Base-by-base conservation (phyloP, 2,329 filamentous ascomycete species). In the Pseudocercospora fuligena region DNA sequence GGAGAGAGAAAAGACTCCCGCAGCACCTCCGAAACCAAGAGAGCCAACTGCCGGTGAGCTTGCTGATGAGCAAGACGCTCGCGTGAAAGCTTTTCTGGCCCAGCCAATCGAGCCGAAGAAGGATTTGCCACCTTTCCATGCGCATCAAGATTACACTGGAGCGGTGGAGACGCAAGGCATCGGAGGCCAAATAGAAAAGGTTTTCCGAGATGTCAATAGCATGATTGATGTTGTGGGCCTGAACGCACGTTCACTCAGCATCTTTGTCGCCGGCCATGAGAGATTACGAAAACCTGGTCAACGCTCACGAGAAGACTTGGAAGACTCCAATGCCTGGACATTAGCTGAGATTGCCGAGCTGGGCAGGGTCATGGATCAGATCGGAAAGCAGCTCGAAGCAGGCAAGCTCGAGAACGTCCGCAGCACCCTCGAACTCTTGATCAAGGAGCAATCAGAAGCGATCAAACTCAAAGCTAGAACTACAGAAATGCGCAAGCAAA, bases 161-260 rank as follows among this genome's bases (percentile, higher is more conserved):
- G 75, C 75, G 3, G 72, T 76, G 6, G 77, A 73, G 25, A 83
- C 80, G 67, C 73, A 77, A 33, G 83, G 82, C 65, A 67, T 81
- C 63, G 77, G 80, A 29, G 82, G 80, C 27, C 79, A 84, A 71
- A 83, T 86, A 64, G 82, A 86, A 73, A 80, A 80, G 60, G 75
- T 85, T 60, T 95, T 92, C 77, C 87, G 90, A 53, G 92, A 94
- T 73, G 92, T 94, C 76, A 94, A 95, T 78, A 92, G 92, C 12
- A 99, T 98, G 95, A 89, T 99, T 51, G 93, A 97, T 73, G 94
- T 92, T 0, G 82, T 98, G 47, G 94, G 94, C 9, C 86, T 97
- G 59, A 98, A 98, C 76, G 88, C 92, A 5, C 87, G 94, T 16
- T 88, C 85, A 7, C 73, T 90, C 49, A 79, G 83, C 21, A 82